Conservation (phyloP, 306 rosid genomes). For the Alnus glutinosa region DNA sequence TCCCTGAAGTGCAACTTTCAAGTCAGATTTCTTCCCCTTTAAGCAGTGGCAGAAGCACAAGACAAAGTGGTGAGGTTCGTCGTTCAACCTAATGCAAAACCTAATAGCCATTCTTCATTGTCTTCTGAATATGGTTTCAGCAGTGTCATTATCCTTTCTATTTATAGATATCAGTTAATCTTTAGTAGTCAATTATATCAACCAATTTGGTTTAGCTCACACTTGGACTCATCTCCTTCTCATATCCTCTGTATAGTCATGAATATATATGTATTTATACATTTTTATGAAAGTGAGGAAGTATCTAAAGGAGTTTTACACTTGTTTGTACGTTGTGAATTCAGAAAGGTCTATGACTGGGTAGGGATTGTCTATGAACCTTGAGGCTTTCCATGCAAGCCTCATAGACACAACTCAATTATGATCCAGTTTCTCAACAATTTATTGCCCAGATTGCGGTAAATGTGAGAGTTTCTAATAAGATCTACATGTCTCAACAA, state of each 20-base stretch:
- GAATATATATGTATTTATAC: slow-evolving; percentile 6
- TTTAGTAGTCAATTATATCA: slow-evolving; percentile 24
- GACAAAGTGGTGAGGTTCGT: slow-evolving; percentile 59
- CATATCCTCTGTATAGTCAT: slow-evolving; percentile 30
- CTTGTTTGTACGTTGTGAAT: not conserved
- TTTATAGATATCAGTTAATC: slow-evolving; percentile 29
- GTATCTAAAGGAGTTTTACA: not conserved
- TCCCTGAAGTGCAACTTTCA: slow-evolving; percentile 62
- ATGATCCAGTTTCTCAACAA: no score
- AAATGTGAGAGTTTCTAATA: no score
- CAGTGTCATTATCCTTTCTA: slow-evolving; percentile 28
- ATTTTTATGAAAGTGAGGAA: slow-evolving; percentile 7
- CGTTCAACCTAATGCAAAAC: slow-evolving; percentile 33
- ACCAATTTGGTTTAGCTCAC: slow-evolving; percentile 32
- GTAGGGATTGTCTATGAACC: not conserved
- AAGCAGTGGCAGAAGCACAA: slow-evolving; percentile 55
- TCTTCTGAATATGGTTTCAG: slow-evolving; percentile 28
- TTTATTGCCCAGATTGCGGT: no score
- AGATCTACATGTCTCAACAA: no score
- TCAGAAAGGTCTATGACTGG: not conserved
- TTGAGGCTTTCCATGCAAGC: not conserved
- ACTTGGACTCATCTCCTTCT: slow-evolving; percentile 37
- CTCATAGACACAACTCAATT: not conserved
- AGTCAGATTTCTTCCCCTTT: slow-evolving; percentile 56
- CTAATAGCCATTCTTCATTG: not conserved